Percentiles rank a stretch among this genome's conserved stretches.
Conservation (phyloP, 352 stramenopile genomes). For the Globisporangium spiculum region DNA sequence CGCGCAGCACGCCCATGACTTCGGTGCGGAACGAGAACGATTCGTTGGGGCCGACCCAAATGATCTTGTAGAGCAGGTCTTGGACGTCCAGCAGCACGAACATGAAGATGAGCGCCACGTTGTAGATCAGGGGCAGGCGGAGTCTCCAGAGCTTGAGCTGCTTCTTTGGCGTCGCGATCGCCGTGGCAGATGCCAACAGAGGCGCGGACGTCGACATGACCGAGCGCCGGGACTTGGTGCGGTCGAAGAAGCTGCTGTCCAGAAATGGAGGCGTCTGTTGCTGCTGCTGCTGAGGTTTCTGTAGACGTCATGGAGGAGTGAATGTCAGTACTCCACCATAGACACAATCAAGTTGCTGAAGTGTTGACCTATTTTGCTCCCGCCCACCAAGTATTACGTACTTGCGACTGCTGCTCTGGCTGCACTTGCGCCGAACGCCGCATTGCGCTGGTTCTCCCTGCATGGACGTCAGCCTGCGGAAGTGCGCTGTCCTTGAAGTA, state of each 20-base stretch:
- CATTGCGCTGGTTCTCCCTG: background rate
- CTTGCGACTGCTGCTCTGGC: background rate
- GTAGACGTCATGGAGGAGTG: background rate
- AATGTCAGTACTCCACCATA: background rate
- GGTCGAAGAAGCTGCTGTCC: background rate
- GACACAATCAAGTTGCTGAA: background rate
- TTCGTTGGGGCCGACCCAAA: conserved; percentile 27
- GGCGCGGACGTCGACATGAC: conserved; percentile 1
- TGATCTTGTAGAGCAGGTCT: conserved; percentile 29
- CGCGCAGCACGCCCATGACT: conserved; percentile 15
- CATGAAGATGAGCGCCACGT: conserved; percentile 5
- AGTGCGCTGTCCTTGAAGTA: background rate
- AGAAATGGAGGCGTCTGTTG: background rate
- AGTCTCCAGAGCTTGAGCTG: conserved; percentile 12
- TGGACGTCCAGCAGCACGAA: conserved; percentile 22
- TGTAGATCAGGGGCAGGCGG: conserved; percentile 9
- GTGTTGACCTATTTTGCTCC: background rate
- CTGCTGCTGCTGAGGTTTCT: background rate
- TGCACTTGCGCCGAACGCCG: conserved; percentile 3
- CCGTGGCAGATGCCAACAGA: conserved; percentile 11
- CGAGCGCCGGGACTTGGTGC: background rate
- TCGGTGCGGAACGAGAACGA: conserved; percentile 21
- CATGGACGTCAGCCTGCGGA: background rate
- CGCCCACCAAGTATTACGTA: background rate
- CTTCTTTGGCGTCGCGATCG: conserved; percentile 15